Evolutionary conservation across 352 stramenopile species (phyloP).

Genomic region (Pythium insidiosum): DNA sequence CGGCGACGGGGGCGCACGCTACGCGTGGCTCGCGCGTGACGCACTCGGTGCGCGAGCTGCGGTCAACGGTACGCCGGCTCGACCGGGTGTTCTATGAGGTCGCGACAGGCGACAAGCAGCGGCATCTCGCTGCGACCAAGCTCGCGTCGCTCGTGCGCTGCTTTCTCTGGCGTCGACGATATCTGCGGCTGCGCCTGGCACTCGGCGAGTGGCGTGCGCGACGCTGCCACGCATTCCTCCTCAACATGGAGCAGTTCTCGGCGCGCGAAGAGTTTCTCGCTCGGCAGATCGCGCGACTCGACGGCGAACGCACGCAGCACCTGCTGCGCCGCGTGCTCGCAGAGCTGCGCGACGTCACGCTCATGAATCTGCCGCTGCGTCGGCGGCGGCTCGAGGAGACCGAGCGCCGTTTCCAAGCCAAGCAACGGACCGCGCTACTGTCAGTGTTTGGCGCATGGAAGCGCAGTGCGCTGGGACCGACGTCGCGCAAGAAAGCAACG

Average conservation of each 20-base stretch:
- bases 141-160: constrained; percentile 43
- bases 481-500: constrained; percentile 43
- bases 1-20: no score
- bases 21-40: not conserved
- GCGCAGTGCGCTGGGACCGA: constrained; percentile 33
- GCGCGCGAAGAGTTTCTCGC: constrained; percentile 58
- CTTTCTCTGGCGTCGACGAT: constrained; percentile 47
- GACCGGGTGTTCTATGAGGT: constrained; percentile 77
- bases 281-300: constrained; percentile 34
- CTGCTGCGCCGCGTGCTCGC: constrained; percentile 42
- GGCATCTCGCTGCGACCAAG: constrained; percentile 55
- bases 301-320: constrained; percentile 22
- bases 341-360: constrained; percentile 56
- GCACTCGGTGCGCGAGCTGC: constrained; percentile 50
- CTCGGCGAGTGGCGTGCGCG: constrained; percentile 45
- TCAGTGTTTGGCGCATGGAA: constrained; percentile 49
- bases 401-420: constrained; percentile 32
- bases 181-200: constrained; percentile 25
- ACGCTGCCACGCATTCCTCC: constrained; percentile 27
- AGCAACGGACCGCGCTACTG: constrained; percentile 28
- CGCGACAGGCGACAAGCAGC: constrained; percentile 63
- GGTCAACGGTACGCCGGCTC: constrained; percentile 50
- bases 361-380: constrained; percentile 60
- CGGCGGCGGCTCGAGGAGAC: constrained; percentile 44
- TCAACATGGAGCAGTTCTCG: constrained; percentile 54